Percentiles rank a stretch among this genome's conserved stretches.
Conservation (phyloP, 208 protist genomes). For the Trypanosoma rangeli region DNA sequence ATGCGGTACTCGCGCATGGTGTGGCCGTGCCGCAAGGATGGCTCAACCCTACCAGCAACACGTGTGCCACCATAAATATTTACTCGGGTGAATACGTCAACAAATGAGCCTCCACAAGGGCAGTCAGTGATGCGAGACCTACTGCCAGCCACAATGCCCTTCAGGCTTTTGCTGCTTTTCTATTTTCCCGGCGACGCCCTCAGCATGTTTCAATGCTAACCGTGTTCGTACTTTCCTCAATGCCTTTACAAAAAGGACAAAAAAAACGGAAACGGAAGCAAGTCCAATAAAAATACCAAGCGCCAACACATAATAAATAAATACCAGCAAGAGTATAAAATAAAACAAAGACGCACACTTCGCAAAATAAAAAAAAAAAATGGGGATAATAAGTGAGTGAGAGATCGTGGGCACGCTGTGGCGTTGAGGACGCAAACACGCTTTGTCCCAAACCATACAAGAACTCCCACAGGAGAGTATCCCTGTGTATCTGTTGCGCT, state of each 20-base stretch:
- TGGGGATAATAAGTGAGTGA: background rate
- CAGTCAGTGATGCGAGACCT: constrained; percentile 93
- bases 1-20: constrained; percentile 75
- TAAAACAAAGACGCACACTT: background rate
- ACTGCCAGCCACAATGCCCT: constrained; percentile 79
- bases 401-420: background rate
- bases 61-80: constrained; percentile 53
- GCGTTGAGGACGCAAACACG: background rate
- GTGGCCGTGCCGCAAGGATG: constrained; percentile 46
- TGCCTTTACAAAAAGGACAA: background rate
- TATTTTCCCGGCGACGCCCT: background rate
- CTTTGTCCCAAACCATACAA: background rate
- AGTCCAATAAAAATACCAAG: background rate
- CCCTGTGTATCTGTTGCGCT: background rate
- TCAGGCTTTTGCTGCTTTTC: background rate
- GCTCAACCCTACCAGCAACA: constrained; percentile 89
- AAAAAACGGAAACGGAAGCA: background rate
- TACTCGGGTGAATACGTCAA: constrained; percentile 95
- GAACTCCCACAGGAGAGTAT: background rate
- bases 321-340: background rate
- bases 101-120: constrained; percentile 97
- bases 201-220: background rate
- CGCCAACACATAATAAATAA: background rate
- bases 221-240: no score
- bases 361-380: background rate